Conservation (phyloP, 2,329 filamentous ascomycete species). For the Exophiala phaeomuriformis region DNA sequence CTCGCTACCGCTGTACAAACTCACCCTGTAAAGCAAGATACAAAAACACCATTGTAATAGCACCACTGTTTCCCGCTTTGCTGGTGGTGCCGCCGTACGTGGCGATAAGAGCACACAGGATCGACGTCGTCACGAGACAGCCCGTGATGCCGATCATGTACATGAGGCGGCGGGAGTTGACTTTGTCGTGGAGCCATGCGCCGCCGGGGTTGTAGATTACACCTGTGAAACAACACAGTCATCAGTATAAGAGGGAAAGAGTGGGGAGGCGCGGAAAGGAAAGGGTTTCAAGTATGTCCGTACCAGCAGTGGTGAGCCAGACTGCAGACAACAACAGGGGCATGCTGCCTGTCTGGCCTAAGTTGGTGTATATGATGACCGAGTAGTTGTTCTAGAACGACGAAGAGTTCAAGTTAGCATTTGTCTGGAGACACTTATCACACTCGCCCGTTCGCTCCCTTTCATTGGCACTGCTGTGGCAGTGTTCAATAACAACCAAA, state of each 20-base stretch:
- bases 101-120: slow-evolving; percentile 34
- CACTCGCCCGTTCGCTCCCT: no score
- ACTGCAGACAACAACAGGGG: slow-evolving; percentile 41
- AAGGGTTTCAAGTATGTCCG: no score
- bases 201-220: slow-evolving; percentile 38
- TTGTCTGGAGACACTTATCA: no score
- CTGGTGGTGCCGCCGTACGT: slow-evolving; percentile 32
- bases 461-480: no score
- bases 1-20: no score
- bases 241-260: not conserved
- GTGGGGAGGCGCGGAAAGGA: no score
- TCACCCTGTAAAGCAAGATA: slow-evolving; percentile 23
- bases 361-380: slow-evolving; percentile 34
- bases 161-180: slow-evolving; percentile 39
- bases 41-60: slow-evolving; percentile 25
- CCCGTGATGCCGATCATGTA: slow-evolving; percentile 38
- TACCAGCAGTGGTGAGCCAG: slow-evolving; percentile 42
- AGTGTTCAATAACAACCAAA: no score
- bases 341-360: slow-evolving; percentile 35
- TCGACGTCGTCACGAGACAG: slow-evolving; percentile 35
- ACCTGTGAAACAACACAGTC: slow-evolving; percentile 8
- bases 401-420: no score
- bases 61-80: slow-evolving; percentile 32
- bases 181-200: slow-evolving; percentile 35
- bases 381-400: slow-evolving; percentile 35